These are phyloP conservation scores for Phytophthora capsici DNA, from an alignment of 352 stramenopile genomes.

Conservation along the genomic window DNA sequence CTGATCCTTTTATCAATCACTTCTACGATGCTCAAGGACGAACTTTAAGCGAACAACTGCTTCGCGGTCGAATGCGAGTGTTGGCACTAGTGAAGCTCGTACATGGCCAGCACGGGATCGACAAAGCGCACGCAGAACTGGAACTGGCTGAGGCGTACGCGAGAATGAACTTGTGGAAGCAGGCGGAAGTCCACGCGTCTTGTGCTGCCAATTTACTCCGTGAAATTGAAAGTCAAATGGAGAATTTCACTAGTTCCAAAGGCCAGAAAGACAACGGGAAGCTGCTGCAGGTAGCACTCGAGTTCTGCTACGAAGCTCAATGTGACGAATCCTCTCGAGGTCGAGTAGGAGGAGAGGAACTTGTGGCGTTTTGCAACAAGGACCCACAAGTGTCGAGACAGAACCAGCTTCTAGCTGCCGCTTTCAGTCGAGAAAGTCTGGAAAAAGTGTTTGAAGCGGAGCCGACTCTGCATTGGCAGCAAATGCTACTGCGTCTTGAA, in stretches of 20 bases:
- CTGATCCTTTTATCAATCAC: constrained; percentile 63
- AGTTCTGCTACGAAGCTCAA: constrained; percentile 41
- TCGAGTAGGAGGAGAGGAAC: constrained; percentile 15
- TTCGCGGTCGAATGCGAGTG: constrained; percentile 60
- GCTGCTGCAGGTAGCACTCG: constrained; percentile 20
- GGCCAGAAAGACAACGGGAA: constrained; percentile 16
- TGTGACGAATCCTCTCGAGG: constrained; percentile 29
- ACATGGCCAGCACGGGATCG: constrained; percentile 42
- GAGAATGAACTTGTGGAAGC: constrained; percentile 73
- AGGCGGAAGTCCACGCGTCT: constrained; percentile 55
- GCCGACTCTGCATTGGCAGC: constrained; percentile 63
- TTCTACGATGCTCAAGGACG: constrained; percentile 66
- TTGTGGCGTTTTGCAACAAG: constrained; percentile 15
- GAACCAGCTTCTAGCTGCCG: constrained; percentile 22
- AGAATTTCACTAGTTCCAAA: neutral
- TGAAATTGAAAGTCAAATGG: constrained; percentile 26
- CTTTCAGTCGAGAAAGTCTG: constrained; percentile 16
- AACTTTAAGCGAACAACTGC: constrained; percentile 66
- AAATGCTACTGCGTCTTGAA: constrained; percentile 61
- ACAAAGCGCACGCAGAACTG: constrained; percentile 52
- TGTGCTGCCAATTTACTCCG: constrained; percentile 47
- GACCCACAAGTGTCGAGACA: constrained; percentile 1
- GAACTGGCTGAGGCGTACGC: constrained; percentile 65
- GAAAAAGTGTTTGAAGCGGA: constrained; percentile 36
- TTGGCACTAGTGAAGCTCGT: constrained; percentile 63